Evolutionary conservation across 352 stramenopile species (phyloP).

Genomic region (Globisporangium recalcitrans): DNA sequence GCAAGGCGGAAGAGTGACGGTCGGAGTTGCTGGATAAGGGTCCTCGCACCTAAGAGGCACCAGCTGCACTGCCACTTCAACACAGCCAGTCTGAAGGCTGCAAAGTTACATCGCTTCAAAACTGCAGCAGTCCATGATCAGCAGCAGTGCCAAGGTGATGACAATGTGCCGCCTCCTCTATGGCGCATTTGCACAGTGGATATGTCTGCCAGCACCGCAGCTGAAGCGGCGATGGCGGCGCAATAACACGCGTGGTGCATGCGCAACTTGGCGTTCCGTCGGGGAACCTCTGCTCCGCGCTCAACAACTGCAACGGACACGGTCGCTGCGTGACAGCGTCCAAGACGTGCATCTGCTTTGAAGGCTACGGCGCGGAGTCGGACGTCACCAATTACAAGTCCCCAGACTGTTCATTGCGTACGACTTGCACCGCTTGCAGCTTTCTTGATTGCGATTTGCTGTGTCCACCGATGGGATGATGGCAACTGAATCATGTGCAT

Average conservation of each 20-base stretch:
- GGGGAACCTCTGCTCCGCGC: constrained; percentile 64
- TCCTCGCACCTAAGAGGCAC: background rate
- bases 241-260: background rate
- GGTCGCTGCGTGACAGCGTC: constrained; percentile 78
- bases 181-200: background rate
- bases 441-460: background rate
- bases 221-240: background rate
- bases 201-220: background rate
- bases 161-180: background rate
- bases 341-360: constrained; percentile 85
- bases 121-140: background rate
- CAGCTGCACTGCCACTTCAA: background rate
- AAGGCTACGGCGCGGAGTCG: constrained; percentile 78
- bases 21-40: too few species aligned
- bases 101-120: too few species aligned
- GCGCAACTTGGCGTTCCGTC: constrained; percentile 51
- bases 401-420: constrained; percentile 81
- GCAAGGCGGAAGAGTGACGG: background rate
- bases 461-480: background rate
- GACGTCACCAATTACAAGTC: constrained; percentile 77
- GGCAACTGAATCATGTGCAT: background rate
- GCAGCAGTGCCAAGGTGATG: background rate
- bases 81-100: background rate
- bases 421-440: background rate
- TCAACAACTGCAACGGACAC: constrained; percentile 88